These are phyloP conservation scores for Russula ochroleuca DNA, from an alignment of 768 basidiomycete species.

Conservation along the genomic window DNA sequence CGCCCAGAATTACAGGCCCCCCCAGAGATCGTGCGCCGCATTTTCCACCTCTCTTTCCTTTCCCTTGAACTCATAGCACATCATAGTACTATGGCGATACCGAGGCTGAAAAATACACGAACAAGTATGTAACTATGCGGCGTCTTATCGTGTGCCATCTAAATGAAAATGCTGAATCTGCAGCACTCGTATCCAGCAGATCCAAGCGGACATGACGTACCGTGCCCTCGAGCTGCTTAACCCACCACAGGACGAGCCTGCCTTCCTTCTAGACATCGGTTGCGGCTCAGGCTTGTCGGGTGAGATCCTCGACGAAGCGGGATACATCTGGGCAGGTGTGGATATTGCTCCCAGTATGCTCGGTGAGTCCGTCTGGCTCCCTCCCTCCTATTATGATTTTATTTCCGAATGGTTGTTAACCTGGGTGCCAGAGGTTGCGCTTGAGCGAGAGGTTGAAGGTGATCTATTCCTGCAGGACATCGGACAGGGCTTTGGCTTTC, in stretches of 20 bases:
- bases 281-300: conserved; percentile 97
- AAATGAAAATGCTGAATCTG: conserved; percentile 7
- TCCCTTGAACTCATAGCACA: not conserved
- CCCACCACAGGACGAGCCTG: conserved; percentile 72
- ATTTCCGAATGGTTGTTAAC: not conserved
- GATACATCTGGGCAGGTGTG: conserved; percentile 88
- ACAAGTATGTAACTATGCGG: conserved; percentile 53
- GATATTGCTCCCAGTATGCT: conserved; percentile 98
- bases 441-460: conserved; percentile 93
- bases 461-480: conserved; percentile 97
- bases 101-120: conserved; percentile 95
- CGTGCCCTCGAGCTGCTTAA: conserved; percentile 89
- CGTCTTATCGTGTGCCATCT: not conserved
- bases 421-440: conserved; percentile 70
- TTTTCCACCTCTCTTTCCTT: not conserved
- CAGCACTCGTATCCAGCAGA: conserved; percentile 92
- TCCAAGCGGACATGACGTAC: conserved; percentile 97
- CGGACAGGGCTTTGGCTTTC: conserved; percentile 95
- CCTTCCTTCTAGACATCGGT: conserved; percentile 90
- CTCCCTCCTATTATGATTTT: not conserved
- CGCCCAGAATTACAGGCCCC: conserved; percentile 60
- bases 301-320: conserved; percentile 92
- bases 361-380: conserved; percentile 48
- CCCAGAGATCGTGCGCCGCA: conserved; percentile 66
- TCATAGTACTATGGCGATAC: conserved; percentile 91